These are phyloP conservation scores for Epichloe sylvatica DNA, from an alignment of 2,329 filamentous ascomycete genomes.

Conservation along the genomic window DNA sequence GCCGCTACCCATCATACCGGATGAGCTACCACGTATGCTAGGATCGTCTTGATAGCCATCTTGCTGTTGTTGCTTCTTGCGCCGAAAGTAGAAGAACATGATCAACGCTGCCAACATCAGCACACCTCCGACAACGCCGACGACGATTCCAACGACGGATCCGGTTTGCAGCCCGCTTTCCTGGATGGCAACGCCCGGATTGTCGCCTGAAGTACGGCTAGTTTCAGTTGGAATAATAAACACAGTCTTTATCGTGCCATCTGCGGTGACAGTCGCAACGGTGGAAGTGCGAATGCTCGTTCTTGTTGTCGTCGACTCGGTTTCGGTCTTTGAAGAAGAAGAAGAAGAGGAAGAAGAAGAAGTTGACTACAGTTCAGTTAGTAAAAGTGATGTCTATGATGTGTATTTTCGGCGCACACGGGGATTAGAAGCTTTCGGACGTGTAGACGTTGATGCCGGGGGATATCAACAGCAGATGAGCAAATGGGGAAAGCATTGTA, in stretches of 20 bases:
- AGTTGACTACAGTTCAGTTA: neutral
- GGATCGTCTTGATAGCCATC: constrained; percentile 30
- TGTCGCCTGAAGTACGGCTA: constrained; percentile 8
- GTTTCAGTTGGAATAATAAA: constrained; percentile 33
- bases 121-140: constrained; percentile 34
- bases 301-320: neutral
- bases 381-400: neutral
- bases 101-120: constrained; percentile 22
- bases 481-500: neutral
- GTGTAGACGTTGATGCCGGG: neutral
- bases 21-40: constrained; percentile 36
- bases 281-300: constrained; percentile 19
- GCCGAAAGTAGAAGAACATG: constrained; percentile 31
- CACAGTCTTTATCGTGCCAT: constrained; percentile 39
- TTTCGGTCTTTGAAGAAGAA: neutral
- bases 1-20: constrained; percentile 31
- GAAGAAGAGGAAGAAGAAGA: neutral
- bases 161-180: constrained; percentile 27
- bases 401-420: neutral
- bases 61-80: constrained; percentile 29
- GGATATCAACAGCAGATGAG: neutral
- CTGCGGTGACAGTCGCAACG: constrained; percentile 36
- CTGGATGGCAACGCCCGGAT: constrained; percentile 7
- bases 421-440: neutral
- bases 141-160: constrained; percentile 36